A percentile compares a stretch with the other conserved stretches of the same genome.
phyloP scores from a whole-genome alignment of 345 rosid genomes.

The Rhodamnia argentea region DNA sequence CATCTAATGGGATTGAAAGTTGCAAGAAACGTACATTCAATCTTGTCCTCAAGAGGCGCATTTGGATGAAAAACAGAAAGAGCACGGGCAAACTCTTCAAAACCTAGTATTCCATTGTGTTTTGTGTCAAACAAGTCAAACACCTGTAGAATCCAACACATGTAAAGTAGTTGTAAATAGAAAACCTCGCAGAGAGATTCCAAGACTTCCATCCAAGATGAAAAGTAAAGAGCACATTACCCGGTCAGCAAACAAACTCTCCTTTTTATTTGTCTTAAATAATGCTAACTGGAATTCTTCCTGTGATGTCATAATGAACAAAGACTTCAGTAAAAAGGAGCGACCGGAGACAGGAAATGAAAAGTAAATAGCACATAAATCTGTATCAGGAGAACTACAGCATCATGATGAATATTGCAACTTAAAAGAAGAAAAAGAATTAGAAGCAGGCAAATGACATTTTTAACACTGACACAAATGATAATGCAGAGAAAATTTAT shows the following conservation, averaged over 20 bases:
- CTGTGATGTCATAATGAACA: constrained; percentile 20
- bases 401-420: neutral
- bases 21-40: constrained; percentile 44
- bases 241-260: constrained; percentile 98
- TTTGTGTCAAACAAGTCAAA: constrained; percentile 95
- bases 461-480: neutral
- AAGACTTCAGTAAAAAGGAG: neutral
- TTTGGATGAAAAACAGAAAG: constrained; percentile 97
- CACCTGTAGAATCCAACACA: constrained; percentile 38
- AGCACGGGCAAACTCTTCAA: constrained; percentile 98
- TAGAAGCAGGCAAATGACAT: neutral
- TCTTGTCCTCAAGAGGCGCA: constrained; percentile 91
- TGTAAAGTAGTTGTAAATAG: neutral
- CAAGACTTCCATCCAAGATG: neutral
- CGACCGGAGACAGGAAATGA: neutral
- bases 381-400: neutral
- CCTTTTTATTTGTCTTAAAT: constrained; percentile 95
- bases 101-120: constrained; percentile 94
- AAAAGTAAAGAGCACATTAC: constrained; percentile 22
- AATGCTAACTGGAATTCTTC: constrained; percentile 97
- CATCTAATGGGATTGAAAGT: neutral
- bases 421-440: neutral
- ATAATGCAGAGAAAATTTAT: neutral
- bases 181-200: neutral
- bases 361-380: neutral